These are phyloP conservation scores for Penicillium steckii DNA, from an alignment of 495 filamentous ascomycete species.

Conservation along the genomic window DNA sequence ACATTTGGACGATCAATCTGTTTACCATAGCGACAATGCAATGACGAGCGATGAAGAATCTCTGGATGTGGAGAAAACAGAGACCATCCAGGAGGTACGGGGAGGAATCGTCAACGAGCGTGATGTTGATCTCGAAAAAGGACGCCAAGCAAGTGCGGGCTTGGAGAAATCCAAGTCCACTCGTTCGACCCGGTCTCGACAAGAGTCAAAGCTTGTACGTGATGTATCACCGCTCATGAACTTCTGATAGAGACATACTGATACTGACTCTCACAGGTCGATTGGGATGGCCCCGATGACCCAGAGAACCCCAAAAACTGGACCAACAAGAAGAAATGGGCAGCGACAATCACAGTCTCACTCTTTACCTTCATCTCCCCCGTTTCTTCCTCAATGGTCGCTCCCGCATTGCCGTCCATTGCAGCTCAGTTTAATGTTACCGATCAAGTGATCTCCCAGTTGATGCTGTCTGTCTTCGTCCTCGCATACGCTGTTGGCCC, in stretches of 20 bases:
- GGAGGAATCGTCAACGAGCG: conserved; percentile 32
- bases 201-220: conserved; percentile 30
- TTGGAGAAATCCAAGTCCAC: conserved; percentile 26
- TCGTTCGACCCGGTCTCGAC: conserved; percentile 17
- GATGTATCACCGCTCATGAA: neutral
- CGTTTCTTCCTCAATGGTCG: conserved; percentile 68
- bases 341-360: conserved; percentile 54
- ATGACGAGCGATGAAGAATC: conserved; percentile 10
- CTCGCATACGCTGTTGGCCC: conserved; percentile 73
- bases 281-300: conserved; percentile 57
- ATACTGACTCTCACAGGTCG: conserved; percentile 33
- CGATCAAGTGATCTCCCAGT: conserved; percentile 50
- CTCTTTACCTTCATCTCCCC: conserved; percentile 74
- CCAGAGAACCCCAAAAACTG: conserved; percentile 61
- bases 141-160: conserved; percentile 4
- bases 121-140: conserved; percentile 31
- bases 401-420: conserved; percentile 60
- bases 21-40: conserved; percentile 32
- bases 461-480: conserved; percentile 71
- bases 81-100: conserved; percentile 24
- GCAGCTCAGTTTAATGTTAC: conserved; percentile 60
- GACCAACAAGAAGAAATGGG: conserved; percentile 59
- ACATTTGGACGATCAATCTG: conserved; percentile 37
- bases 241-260: neutral
- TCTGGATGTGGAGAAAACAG: conserved; percentile 4